phyloP scores from a whole-genome alignment of 2,329 filamentous ascomycete species.

The Penicillium thymicola region DNA sequence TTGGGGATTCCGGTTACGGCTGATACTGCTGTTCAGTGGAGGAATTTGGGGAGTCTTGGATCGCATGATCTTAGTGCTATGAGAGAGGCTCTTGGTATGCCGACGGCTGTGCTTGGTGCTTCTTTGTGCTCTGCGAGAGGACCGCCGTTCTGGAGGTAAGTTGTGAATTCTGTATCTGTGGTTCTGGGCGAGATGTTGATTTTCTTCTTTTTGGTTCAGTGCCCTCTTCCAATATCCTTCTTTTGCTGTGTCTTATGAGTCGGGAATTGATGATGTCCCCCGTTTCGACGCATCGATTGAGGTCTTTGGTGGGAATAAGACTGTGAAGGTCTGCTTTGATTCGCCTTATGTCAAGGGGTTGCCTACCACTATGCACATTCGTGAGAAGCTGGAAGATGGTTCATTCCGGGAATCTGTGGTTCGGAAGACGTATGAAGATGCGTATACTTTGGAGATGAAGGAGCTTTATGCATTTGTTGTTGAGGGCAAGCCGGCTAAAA shows the following conservation, averaged over 20 bases:
- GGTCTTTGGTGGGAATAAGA: conserved; percentile 53
- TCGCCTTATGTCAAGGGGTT: conserved; percentile 60
- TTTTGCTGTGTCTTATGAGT: conserved; percentile 57
- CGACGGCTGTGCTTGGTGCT: conserved; percentile 42
- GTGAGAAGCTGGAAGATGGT: conserved; percentile 42
- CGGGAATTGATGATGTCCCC: conserved; percentile 52
- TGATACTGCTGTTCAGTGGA: conserved; percentile 31
- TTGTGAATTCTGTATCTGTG: not conserved
- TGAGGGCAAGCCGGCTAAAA: conserved; percentile 41
- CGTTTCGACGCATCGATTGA: conserved; percentile 31
- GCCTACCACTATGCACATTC: conserved; percentile 50
- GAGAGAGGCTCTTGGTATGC: conserved; percentile 53
- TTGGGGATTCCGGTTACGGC: conserved; percentile 31
- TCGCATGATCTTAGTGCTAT: conserved; percentile 54
- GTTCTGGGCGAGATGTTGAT: not conserved
- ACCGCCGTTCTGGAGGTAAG: conserved; percentile 34
- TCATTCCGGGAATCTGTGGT: conserved; percentile 40
- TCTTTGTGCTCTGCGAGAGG: conserved; percentile 26
- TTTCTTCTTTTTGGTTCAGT: conserved; percentile 26
- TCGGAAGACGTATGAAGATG: conserved; percentile 48
- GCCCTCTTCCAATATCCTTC: conserved; percentile 31
- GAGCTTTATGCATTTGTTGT: conserved; percentile 40
- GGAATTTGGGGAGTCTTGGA: conserved; percentile 47
- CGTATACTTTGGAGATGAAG: conserved; percentile 45
- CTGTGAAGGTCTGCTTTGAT: conserved; percentile 54